Percentiles rank a stretch among this genome's conserved stretches.
phyloP scores from a whole-genome alignment of 306 rosid genomes.

The Delonix regia region DNA sequence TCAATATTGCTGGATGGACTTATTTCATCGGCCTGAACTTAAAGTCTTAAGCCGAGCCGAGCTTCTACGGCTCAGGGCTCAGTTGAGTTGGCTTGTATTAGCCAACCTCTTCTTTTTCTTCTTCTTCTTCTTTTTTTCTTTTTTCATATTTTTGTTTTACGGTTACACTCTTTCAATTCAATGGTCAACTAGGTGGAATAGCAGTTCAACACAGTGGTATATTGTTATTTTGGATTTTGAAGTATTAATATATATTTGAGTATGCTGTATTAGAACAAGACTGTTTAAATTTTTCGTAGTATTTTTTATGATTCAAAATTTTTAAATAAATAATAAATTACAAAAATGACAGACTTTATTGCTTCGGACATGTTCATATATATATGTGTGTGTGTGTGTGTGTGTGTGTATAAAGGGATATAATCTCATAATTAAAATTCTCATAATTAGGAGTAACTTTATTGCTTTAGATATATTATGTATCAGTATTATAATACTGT shows the following conservation, averaged over 20 bases:
- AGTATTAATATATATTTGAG: not conserved
- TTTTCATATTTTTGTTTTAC: not conserved
- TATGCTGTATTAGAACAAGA: too few species aligned
- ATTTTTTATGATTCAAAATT: too few species aligned
- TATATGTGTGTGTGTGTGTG: too few species aligned
- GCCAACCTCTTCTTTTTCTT: not conserved
- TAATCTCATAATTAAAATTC: too few species aligned
- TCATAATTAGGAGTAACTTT: too few species aligned
- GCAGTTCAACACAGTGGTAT: not conserved
- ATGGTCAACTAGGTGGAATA: constrained; percentile 17
- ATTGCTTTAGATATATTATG: too few species aligned
- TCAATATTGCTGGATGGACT: not conserved
- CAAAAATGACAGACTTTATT: too few species aligned
- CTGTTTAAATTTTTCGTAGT: too few species aligned
- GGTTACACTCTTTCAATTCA: not conserved
- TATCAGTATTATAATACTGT: too few species aligned
- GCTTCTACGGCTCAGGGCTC: not conserved
- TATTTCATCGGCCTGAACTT: not conserved
- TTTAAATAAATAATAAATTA: not conserved
- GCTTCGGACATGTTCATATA: too few species aligned
- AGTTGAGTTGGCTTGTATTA: constrained; percentile 10
- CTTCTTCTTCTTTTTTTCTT: too few species aligned
- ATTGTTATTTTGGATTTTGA: not conserved
- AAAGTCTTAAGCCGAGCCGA: not conserved
- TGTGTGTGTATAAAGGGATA: too few species aligned